phyloP scores from a whole-genome alignment of 192 early-diverging fungal species.

The Spinellus fusiger region DNA sequence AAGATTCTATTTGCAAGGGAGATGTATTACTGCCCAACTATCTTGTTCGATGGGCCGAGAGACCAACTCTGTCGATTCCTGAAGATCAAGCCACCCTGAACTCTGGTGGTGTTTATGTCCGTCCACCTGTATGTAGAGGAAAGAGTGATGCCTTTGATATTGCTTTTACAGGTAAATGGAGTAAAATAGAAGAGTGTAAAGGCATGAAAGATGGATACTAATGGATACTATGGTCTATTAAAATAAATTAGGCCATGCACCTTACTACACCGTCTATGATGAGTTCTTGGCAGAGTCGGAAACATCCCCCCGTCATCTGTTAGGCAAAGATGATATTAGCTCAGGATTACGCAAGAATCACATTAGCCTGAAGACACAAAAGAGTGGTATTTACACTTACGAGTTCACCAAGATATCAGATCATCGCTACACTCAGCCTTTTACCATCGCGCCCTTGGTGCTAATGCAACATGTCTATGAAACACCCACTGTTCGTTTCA shows the following conservation, averaged over 20 bases:
- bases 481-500: slow-evolving; percentile 28
- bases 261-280: slow-evolving; percentile 26
- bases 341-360: slow-evolving; percentile 23
- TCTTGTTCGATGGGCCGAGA: slow-evolving; percentile 17
- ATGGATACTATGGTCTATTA: too few species aligned
- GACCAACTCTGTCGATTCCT: slow-evolving; percentile 19
- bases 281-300: neutral
- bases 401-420: slow-evolving; percentile 33
- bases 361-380: slow-evolving; percentile 27
- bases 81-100: slow-evolving; percentile 17
- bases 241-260: slow-evolving; percentile 23
- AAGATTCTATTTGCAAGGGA: slow-evolving; percentile 37
- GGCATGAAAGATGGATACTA: neutral
- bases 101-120: slow-evolving; percentile 14
- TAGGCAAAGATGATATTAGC: slow-evolving; percentile 14
- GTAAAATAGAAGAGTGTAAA: neutral
- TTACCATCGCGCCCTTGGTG: slow-evolving; percentile 8
- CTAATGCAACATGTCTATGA: slow-evolving; percentile 31
- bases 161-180: slow-evolving; percentile 25
- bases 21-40: slow-evolving; percentile 24
- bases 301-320: neutral
- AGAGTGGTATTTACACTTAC: slow-evolving; percentile 28
- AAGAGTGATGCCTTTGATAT: slow-evolving; percentile 28
- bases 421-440: slow-evolving; percentile 27
- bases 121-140: slow-evolving; percentile 30